Evolutionary conservation across 2,329 filamentous ascomycete genomes (phyloP).

Genomic region (Fusarium goolgardi): DNA sequence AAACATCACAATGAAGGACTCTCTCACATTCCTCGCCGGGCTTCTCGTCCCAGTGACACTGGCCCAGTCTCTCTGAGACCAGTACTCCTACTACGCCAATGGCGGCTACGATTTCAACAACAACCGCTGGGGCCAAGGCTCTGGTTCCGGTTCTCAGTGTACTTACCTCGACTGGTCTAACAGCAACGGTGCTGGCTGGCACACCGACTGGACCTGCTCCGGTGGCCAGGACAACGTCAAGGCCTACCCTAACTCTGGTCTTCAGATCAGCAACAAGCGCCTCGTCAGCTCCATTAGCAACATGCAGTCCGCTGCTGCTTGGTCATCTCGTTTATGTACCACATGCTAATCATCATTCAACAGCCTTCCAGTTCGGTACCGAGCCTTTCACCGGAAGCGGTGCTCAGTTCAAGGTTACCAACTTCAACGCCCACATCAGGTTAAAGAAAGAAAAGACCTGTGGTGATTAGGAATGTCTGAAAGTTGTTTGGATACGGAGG

Average conservation of each 20-base stretch:
- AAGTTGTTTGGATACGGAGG: background rate
- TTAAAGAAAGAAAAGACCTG: background rate
- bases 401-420: conserved; percentile 17
- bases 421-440: conserved; percentile 18
- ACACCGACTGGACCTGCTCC: conserved; percentile 20
- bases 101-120: conserved; percentile 26
- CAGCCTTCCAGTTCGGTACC: conserved; percentile 21
- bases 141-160: conserved; percentile 14
- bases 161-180: conserved; percentile 27
- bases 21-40: conserved; percentile 14
- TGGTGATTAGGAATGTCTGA: background rate
- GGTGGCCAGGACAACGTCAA: conserved; percentile 19
- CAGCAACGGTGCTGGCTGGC: conserved; percentile 25
- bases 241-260: conserved; percentile 19
- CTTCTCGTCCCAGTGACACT: conserved; percentile 16
- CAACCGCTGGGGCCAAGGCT: conserved; percentile 23
- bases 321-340: background rate
- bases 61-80: conserved; percentile 21
- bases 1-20: conserved; percentile 12
- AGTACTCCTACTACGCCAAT: conserved; percentile 24
- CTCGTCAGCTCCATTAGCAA: conserved; percentile 14
- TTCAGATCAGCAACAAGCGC: conserved; percentile 13
- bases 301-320: conserved; percentile 27
- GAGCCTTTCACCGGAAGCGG: conserved; percentile 19
- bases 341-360: background rate